Evolutionary conservation across 345 rosid species (phyloP).

Genomic region (Bretschneidera sinensis): DNA sequence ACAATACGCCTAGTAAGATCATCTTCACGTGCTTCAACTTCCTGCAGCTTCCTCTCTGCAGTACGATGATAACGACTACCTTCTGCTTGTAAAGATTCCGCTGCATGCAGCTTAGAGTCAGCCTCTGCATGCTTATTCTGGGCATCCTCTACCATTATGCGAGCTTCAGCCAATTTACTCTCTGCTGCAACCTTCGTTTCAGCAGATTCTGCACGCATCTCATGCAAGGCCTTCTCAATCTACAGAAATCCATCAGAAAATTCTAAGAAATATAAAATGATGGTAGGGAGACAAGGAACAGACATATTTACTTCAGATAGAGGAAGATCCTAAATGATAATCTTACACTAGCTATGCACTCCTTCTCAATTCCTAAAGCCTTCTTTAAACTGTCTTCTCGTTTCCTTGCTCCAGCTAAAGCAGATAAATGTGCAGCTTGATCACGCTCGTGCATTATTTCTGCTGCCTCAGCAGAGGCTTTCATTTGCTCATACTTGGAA

Average conservation of each 20-base stretch:
- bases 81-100: conserved; percentile 73
- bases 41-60: conserved; percentile 88
- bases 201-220: conserved; percentile 91
- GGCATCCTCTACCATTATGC: conserved; percentile 58
- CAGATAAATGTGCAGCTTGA: conserved; percentile 59
- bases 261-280: conserved; percentile 3
- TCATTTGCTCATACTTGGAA: conserved; percentile 57
- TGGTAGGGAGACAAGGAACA: conserved; percentile 1
- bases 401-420: conserved; percentile 65
- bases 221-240: conserved; percentile 93
- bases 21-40: conserved; percentile 79
- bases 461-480: conserved; percentile 61
- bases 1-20: conserved; percentile 57
- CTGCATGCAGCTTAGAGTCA: conserved; percentile 57
- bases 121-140: conserved; percentile 61
- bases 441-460: conserved; percentile 57
- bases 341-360: conserved; percentile 87
- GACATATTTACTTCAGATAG: conserved; percentile 4
- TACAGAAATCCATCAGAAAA: conserved; percentile 26
- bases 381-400: conserved; percentile 80
- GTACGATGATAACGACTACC: conserved; percentile 53
- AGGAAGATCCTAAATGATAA: neutral
- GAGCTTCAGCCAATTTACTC: conserved; percentile 62
- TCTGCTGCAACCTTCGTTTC: conserved; percentile 85
- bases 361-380: conserved; percentile 77